phyloP scores from a whole-genome alignment of 164 flowering plant genomes.

The Sedum album region DNA sequence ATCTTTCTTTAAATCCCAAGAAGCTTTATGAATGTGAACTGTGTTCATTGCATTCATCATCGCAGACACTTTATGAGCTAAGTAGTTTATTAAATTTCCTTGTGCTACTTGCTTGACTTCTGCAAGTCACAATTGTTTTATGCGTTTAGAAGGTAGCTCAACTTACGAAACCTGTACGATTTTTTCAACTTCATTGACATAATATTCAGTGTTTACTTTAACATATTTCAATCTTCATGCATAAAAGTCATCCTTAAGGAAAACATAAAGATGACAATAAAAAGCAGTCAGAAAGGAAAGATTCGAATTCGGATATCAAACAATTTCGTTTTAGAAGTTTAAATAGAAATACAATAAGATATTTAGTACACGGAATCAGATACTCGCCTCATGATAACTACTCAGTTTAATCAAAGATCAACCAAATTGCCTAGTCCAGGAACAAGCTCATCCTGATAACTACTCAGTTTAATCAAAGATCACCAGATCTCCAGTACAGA shows the following conservation, averaged over 20 bases:
- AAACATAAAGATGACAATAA: neutral
- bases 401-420: neutral
- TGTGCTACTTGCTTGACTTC: neutral
- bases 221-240: neutral
- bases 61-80: neutral
- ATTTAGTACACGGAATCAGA: neutral
- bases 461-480: neutral
- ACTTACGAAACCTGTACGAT: neutral
- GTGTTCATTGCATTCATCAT: slow-evolving; percentile 4
- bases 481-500: neutral
- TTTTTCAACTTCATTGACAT: slow-evolving; percentile 3
- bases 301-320: neutral
- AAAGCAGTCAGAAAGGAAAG: neutral
- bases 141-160: neutral
- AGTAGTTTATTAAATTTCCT: neutral
- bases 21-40: neutral
- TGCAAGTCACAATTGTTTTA: neutral
- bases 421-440: neutral
- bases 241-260: neutral
- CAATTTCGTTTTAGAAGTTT: neutral
- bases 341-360: neutral
- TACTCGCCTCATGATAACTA: neutral
- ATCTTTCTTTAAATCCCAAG: neutral
- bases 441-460: neutral
- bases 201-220: neutral